Base-by-base conservation (phyloP, 345 rosid species). In the Brassica rapa region DNA sequence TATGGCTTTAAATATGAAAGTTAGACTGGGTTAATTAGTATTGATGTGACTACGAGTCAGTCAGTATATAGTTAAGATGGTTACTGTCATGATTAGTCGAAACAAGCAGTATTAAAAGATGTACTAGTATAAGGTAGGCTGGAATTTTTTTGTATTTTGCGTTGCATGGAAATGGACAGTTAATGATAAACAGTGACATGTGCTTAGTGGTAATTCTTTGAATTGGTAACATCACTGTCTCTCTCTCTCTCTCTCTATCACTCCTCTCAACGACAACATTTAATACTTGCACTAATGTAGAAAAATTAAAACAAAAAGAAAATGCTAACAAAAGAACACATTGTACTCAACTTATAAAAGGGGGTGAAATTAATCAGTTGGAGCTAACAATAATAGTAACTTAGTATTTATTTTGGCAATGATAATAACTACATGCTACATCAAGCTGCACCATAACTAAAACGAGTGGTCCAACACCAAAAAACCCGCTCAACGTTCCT, bases 401-500 rank as follows among this genome's bases (percentile, higher is more conserved):
- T 19, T 14, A 35, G 27, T 61, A 21, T 0, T 8, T 12, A 60
- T 19, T 72, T 19, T 71, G 11, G 2, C 37, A 64, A 30, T 1
- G 15, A 63, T 66, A 57, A 25, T 12, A 25, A 60, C 63, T 11
- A 51, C 49, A 41, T 4, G 30, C 43, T 33, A 55, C 61, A 25
- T 56, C 60, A 16, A 60, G 6, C 11, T 16, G 57, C 8, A 70
- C 11, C 41, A 64, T 4, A 57, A 78, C 30, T 49, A 15, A 60
- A 49, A 59, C 73, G 73, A 79, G 77, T 79, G 77, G 82, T 72
- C 73, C 73, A 79, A 39, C 79, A 62, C 79, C 82, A 69, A 53
- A 62, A 74, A 80, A 69, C 53, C 79, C 71, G 76, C 75, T 69
- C 79, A 74, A 80, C 66, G 83, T 80, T 78, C 79, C 70, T 55